Evolutionary conservation across 225 moss, liverwort and hornwort species (phyloP).

Genomic region (Pleurozium schreberi): DNA sequence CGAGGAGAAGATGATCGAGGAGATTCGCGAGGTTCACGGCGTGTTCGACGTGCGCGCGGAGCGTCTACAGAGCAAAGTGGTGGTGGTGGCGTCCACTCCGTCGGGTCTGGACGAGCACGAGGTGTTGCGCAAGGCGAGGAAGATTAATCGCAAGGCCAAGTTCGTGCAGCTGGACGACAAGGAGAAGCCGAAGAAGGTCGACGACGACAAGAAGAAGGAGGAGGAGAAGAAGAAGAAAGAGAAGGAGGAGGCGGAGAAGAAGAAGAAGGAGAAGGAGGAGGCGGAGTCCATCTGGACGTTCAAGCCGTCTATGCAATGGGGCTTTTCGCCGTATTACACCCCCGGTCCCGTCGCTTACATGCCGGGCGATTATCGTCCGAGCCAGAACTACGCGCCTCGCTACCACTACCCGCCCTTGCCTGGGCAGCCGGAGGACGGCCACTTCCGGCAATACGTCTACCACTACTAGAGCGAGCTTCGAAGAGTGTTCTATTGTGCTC

Average conservation of each 20-base stretch:
- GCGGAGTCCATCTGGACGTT: neutral
- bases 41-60: conserved; percentile 26
- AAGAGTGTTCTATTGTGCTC: neutral
- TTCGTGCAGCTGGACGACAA: neutral
- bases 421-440: neutral
- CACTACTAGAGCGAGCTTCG: neutral
- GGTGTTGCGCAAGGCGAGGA: conserved; percentile 7
- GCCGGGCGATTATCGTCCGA: conserved; percentile 1
- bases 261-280: neutral
- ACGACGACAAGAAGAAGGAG: neutral
- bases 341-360: neutral
- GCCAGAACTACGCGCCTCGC: conserved; percentile 8
- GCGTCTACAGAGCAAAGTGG: conserved; percentile 2
- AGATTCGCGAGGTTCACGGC: conserved; percentile 10
- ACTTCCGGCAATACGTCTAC: conserved; percentile 6
- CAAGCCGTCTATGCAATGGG: neutral
- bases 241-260: neutral
- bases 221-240: neutral
- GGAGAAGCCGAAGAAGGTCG: conserved; percentile 7
- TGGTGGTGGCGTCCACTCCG: conserved; percentile 1
- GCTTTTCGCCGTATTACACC: neutral
- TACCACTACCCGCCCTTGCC: conserved; percentile 12
- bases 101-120: neutral
- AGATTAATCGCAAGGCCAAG: conserved; percentile 7
- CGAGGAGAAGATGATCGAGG: conserved; percentile 28